These are phyloP conservation scores for Globisporangium radiosum DNA, from an alignment of 352 stramenopile genomes.

Conservation along the genomic window DNA sequence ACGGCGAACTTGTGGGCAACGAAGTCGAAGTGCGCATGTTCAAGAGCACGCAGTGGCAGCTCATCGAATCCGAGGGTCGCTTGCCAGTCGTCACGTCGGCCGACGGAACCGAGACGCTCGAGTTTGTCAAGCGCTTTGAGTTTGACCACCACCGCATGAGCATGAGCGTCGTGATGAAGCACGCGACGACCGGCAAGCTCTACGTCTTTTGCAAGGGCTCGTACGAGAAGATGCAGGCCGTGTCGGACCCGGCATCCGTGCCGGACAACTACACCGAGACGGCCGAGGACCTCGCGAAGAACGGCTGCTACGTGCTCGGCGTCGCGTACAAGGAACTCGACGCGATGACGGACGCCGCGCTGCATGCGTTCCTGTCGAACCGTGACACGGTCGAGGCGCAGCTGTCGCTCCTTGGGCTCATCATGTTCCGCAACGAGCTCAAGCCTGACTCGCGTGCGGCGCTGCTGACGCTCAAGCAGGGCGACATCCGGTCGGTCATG, in stretches of 20 bases:
- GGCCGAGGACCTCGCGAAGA: slow-evolving; percentile 51
- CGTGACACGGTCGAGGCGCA: slow-evolving; percentile 75
- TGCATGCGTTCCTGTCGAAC: slow-evolving; percentile 36
- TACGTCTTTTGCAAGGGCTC: slow-evolving; percentile 88
- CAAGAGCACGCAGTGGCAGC: slow-evolving; percentile 56
- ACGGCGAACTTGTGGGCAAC: slow-evolving; percentile 77
- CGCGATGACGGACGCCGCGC: slow-evolving; percentile 20
- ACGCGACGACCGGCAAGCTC: slow-evolving; percentile 40
- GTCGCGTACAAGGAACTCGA: slow-evolving; percentile 66
- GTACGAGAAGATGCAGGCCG: slow-evolving; percentile 76
- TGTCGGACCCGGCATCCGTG: slow-evolving; percentile 44
- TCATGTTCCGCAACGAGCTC: slow-evolving; percentile 89
- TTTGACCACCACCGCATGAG: slow-evolving; percentile 91
- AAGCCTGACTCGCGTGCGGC: slow-evolving; percentile 79
- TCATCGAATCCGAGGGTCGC: slow-evolving; percentile 46
- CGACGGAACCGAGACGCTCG: slow-evolving; percentile 35
- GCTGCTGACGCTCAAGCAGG: slow-evolving; percentile 71
- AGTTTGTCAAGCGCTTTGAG: slow-evolving; percentile 87
- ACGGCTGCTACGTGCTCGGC: slow-evolving; percentile 87
- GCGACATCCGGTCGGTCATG: slow-evolving; percentile 77
- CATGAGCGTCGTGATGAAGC: slow-evolving; percentile 85
- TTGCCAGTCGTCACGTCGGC: slow-evolving; percentile 36
- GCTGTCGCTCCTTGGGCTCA: slow-evolving; percentile 70
- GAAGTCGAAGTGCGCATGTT: slow-evolving; percentile 88
- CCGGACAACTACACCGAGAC: slow-evolving; percentile 64